phyloP scores from a whole-genome alignment of 2,329 filamentous ascomycete genomes.

The Mariannaea elegans region DNA sequence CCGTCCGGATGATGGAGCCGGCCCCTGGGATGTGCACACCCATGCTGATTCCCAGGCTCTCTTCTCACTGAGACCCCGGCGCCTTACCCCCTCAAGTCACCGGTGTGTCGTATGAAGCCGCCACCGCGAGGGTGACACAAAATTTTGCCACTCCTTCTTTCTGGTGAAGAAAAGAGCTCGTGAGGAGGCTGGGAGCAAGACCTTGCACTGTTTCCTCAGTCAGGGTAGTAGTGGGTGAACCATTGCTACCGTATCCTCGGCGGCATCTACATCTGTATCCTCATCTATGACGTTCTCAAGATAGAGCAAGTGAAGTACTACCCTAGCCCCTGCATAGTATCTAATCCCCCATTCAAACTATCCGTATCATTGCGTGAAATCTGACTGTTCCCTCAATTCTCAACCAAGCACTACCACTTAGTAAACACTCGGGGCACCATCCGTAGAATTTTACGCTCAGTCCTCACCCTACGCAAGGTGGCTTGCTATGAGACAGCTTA shows the following conservation, averaged over 20 bases:
- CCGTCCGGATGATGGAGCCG: conserved; percentile 34
- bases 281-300: no score
- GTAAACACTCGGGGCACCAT: no score
- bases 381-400: no score
- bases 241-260: background rate
- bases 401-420: no score
- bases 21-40: conserved; percentile 20
- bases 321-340: no score
- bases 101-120: conserved; percentile 31
- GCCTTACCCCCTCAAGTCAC: conserved; percentile 24
- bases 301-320: no score
- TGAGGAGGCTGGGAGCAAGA: conserved; percentile 4
- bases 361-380: no score
- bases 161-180: background rate
- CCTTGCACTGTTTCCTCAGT: no score
- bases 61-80: conserved; percentile 24
- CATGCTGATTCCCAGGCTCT: conserved; percentile 23
- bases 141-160: background rate
- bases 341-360: no score
- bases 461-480: conserved; percentile 6
- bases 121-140: conserved; percentile 5
- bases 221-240: background rate
- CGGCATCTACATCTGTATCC: background rate
- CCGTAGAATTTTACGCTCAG: conserved; percentile 4
- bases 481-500: conserved; percentile 1